Evolutionary conservation across 805 yeast species (phyloP), one percentile per base, ranked within the genome.

Genomic region (Ascoidea asiatica): DNA sequence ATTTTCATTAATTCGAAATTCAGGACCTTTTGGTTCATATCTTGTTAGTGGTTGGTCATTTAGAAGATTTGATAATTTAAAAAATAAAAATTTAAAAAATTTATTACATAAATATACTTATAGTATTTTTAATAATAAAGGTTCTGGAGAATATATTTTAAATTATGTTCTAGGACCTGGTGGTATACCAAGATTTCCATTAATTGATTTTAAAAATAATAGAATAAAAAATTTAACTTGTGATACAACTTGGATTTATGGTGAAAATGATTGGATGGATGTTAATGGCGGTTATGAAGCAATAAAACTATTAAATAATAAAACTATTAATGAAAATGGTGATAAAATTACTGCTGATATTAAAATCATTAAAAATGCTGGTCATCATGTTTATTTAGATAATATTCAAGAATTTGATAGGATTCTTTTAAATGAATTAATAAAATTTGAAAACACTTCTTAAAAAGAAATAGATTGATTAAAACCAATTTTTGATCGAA

Each of bases 141-240:
- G 98, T 0, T 84, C 94, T 0, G 97, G 97, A 5, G 98, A 90
- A 62, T 90, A 90, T 58, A 79, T 90, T 68, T 66, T 92, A 51
- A 83, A 86, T 52, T 83, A 81, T 56, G 66, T 88, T 18, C 64
- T 90, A 20, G 89, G 86, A 0, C 95, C 96, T 5, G 98, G 97
- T 3, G 97, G 95, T 0, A 75, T 77, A 42, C 95, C 97, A 1
- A 67, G 96, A 49, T 64, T 72, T 53, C 95, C 97, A 1, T 64
- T 90, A 44, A 59, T 69, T 3, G 56, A 63, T 17, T 52, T 55
- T 8, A 58, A 61, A 5, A 62, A 66, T 39, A 60, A 83, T 19
- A 67, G 81, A 13, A 61, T 71, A 23, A 62, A 68, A 19, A 53
- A 59, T 13, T 59, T 81, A 7, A 63, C 70, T 4, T 76, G 85